A percentile compares a stretch with the other conserved stretches of the same genome.
These are phyloP conservation scores for Aureobasidium lini DNA, from an alignment of 2,329 filamentous ascomycete genomes.

Conservation along the genomic window DNA sequence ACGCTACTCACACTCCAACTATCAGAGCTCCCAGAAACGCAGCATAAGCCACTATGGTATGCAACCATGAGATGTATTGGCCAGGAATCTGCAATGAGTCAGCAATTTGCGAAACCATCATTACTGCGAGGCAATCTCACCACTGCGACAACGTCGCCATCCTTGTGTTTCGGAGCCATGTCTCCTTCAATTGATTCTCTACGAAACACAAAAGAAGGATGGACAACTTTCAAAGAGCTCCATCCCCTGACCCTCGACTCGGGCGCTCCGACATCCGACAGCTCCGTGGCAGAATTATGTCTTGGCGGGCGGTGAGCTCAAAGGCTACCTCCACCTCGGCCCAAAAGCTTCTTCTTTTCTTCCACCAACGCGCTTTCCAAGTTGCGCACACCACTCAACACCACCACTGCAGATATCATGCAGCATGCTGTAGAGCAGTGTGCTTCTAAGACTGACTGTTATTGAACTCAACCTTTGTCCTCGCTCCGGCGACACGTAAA, in stretches of 20 bases:
- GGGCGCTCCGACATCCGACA: background rate
- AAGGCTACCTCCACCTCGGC: constrained; percentile 1
- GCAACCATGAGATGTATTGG: constrained; percentile 82
- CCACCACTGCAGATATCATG: background rate
- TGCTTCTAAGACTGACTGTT: background rate
- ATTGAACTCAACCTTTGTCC: background rate
- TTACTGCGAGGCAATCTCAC: constrained; percentile 33
- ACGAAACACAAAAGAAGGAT: background rate
- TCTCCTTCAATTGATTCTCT: background rate
- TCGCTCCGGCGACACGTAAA: background rate
- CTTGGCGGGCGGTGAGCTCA: background rate
- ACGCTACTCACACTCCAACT: constrained; percentile 51
- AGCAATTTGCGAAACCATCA: background rate
- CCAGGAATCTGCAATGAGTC: constrained; percentile 57
- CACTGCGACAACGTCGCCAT: constrained; percentile 54
- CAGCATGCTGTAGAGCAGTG: background rate
- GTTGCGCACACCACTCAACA: background rate
- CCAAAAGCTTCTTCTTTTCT: background rate
- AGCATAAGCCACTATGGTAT: constrained; percentile 75
- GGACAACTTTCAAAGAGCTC: background rate
- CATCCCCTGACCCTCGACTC: constrained; percentile 1
- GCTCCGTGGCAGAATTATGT: background rate
- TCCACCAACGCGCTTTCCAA: background rate
- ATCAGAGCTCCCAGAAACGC: constrained; percentile 83
- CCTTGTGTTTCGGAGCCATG: constrained; percentile 56